Conservation (phyloP, 140 eudicot genomes). For the Flaveria floridana region DNA sequence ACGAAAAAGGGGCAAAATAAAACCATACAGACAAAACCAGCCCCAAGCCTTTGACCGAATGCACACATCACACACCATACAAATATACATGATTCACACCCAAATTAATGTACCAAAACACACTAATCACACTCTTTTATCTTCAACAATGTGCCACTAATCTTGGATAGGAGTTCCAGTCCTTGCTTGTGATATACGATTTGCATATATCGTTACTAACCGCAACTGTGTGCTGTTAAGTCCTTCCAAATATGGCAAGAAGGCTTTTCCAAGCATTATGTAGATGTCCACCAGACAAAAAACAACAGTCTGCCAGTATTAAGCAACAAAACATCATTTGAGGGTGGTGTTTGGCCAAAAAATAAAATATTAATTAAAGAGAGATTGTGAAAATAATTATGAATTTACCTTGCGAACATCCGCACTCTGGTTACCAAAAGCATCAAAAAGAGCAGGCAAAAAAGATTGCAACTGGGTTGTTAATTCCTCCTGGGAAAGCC, state of each 20-base stretch:
- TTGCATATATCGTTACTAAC: conserved; percentile 91
- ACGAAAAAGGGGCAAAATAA: conserved; percentile 35
- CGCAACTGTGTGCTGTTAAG: conserved; percentile 88
- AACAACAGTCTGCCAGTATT: conserved; percentile 79
- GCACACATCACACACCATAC: conserved; percentile 49
- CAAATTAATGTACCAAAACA: conserved; percentile 32
- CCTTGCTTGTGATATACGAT: conserved; percentile 94
- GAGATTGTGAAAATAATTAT: not conserved
- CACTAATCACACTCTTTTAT: conserved; percentile 33
- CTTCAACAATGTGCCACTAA: conserved; percentile 22
- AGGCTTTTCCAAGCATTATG: conserved; percentile 88
- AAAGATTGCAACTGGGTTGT: conserved; percentile 78
- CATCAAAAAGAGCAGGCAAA: conserved; percentile 92
- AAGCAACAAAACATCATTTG: conserved; percentile 23
- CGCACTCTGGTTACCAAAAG: conserved; percentile 98
- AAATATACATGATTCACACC: conserved; percentile 50
- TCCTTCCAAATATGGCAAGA: conserved; percentile 85
- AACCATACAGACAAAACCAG: conserved; percentile 35
- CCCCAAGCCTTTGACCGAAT: conserved; percentile 23
- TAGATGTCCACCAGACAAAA: conserved; percentile 95
- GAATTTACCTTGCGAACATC: conserved; percentile 87
- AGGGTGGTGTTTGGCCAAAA: not conserved
- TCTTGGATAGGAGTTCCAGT: conserved; percentile 71
- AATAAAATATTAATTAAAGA: not conserved
- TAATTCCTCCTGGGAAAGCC: conserved; percentile 85